Percentiles rank a stretch among this genome's conserved stretches.
phyloP scores from a whole-genome alignment of 176 grass and related monocot genomes.

The Avena insularis region DNA sequence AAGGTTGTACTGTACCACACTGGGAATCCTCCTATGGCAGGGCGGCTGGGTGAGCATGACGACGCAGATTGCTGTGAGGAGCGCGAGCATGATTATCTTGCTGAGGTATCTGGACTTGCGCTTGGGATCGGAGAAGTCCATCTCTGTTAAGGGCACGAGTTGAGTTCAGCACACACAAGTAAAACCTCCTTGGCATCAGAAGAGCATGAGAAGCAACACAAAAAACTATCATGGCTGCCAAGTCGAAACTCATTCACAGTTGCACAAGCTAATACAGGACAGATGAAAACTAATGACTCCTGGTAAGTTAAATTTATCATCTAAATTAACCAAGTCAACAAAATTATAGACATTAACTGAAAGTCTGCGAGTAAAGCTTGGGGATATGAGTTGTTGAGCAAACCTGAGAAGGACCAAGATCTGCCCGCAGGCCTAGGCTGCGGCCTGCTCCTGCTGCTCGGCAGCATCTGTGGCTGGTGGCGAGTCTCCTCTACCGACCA shows the following conservation, averaged over 20 bases:
- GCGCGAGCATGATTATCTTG: constrained; percentile 67
- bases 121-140: constrained; percentile 88
- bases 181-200: neutral
- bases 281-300: neutral
- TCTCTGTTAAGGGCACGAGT: constrained; percentile 45
- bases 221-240: neutral
- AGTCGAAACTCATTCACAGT: neutral
- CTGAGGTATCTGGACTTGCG: constrained; percentile 66
- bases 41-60: constrained; percentile 84
- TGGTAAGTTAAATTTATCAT: neutral
- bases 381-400: neutral
- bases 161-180: neutral
- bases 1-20: constrained; percentile 62
- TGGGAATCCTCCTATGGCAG: constrained; percentile 57
- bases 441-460: constrained; percentile 65
- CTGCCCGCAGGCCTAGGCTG: constrained; percentile 68
- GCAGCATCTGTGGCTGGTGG: constrained; percentile 57
- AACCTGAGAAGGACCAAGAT: constrained; percentile 95
- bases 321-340: neutral
- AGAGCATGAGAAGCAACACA: neutral
- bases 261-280: neutral
- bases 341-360: neutral
- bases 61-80: constrained; percentile 82
- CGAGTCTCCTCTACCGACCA: neutral
- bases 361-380: neutral